phyloP scores from a whole-genome alignment of 1,284 basidiomycete genomes.

The Somion occarium region DNA sequence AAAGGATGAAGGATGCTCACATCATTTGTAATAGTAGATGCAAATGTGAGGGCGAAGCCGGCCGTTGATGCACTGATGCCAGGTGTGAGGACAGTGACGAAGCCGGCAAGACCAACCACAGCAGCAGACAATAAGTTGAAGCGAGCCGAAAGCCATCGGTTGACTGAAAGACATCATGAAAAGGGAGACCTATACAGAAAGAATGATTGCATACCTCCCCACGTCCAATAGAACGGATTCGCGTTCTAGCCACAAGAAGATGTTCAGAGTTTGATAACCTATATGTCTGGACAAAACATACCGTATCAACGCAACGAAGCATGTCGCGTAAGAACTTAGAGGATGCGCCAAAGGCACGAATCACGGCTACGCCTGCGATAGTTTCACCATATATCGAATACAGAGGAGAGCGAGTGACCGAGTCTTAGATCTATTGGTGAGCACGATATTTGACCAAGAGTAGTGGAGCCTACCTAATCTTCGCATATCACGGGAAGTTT shows the following conservation, averaged over 20 bases:
- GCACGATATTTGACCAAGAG: background rate
- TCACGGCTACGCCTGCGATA: constrained; percentile 81
- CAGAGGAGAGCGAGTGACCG: constrained; percentile 84
- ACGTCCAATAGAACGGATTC: constrained; percentile 84
- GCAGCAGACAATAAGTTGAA: constrained; percentile 79
- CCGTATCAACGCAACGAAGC: constrained; percentile 80
- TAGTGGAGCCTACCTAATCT: constrained; percentile 54
- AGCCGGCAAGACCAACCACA: constrained; percentile 69
- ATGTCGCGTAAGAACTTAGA: constrained; percentile 86
- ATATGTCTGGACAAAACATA: constrained; percentile 31
- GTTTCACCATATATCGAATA: constrained; percentile 93
- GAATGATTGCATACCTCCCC: constrained; percentile 60
- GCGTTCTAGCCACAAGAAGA: constrained; percentile 46
- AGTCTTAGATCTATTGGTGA: constrained; percentile 44
- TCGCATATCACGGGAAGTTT: constrained; percentile 87
- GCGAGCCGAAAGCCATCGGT: constrained; percentile 76
- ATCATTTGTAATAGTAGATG: constrained; percentile 69
- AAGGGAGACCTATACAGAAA: constrained; percentile 6
- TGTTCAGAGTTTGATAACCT: no score
- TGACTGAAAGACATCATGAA: constrained; percentile 40
- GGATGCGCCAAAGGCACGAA: constrained; percentile 76
- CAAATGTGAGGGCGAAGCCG: constrained; percentile 83
- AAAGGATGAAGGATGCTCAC: constrained; percentile 36
- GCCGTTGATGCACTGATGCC: constrained; percentile 74
- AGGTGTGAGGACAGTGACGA: constrained; percentile 65